Conservation (phyloP, 257 asterid species). For the Solanum arcanum region DNA sequence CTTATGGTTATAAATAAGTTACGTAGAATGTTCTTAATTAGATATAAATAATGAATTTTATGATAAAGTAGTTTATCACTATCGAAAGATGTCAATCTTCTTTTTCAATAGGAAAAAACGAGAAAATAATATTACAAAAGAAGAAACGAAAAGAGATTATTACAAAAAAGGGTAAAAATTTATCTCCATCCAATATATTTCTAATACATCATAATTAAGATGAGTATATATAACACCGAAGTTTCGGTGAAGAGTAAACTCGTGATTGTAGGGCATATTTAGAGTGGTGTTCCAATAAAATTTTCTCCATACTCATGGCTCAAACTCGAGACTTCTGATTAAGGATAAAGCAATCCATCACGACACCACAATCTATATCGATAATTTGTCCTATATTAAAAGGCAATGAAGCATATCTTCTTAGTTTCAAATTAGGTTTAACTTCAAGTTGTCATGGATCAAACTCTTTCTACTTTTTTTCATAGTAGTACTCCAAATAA, state of each 20-base stretch:
- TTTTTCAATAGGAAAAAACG: not conserved
- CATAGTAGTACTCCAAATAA: not conserved
- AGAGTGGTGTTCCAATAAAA: not conserved
- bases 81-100: not conserved
- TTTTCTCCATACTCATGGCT: not conserved
- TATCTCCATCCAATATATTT: not conserved
- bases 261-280: not conserved
- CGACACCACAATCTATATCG: not conserved
- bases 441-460: not conserved
- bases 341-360: too few species aligned
- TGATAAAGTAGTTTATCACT: not conserved
- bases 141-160: not conserved
- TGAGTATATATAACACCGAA: not conserved
- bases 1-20: not conserved
- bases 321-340: accelerated
- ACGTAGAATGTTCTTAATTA: not conserved
- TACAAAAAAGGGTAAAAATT: not conserved
- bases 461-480: not conserved
- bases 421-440: not conserved
- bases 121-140: not conserved
- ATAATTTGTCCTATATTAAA: too few species aligned
- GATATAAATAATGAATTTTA: not conserved
- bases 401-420: not conserved
- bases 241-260: too few species aligned
- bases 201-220: not conserved